These are phyloP conservation scores for Forsythia viridissima DNA, from an alignment of 257 asterid genomes.

Conservation along the genomic window DNA sequence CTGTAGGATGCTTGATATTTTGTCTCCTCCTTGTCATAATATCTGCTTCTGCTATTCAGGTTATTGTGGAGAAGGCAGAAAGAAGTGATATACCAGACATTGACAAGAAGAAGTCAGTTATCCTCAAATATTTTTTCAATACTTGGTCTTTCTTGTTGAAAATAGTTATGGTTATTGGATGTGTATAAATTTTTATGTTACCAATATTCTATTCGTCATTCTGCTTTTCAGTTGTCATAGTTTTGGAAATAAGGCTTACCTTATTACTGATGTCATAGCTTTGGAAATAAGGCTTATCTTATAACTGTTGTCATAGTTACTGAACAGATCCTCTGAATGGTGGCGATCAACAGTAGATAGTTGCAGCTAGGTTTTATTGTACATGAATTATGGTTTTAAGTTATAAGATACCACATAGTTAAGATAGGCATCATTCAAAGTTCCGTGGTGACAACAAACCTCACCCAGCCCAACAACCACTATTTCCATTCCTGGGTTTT, in stretches of 20 bases:
- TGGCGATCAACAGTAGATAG: not conserved
- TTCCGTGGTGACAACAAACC: not conserved
- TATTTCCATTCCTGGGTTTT: not conserved
- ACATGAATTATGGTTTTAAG: no score
- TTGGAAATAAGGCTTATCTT: not conserved
- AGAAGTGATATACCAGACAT: not conserved
- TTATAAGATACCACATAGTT: no score
- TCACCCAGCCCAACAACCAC: not conserved
- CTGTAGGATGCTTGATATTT: not conserved
- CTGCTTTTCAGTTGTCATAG: not conserved
- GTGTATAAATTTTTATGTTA: no score
- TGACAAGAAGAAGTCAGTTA: conserved; percentile 44
- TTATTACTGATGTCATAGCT: not conserved
- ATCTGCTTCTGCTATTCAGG: conserved; percentile 43
- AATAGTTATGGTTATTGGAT: not conserved
- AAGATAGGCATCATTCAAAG: not conserved
- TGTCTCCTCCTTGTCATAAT: not conserved
- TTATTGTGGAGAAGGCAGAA: conserved; percentile 79
- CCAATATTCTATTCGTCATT: no score
- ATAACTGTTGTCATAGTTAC: not conserved
- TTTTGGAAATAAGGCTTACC: not conserved
- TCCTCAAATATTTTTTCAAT: conserved; percentile 11
- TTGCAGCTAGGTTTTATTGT: not conserved
- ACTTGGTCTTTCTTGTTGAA: not conserved
- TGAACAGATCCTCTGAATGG: not conserved